Evolutionary conservation across 2,329 filamentous ascomycete genomes (phyloP), one percentile per base, ranked within the genome.

Genomic region (Saccharata proteae): DNA sequence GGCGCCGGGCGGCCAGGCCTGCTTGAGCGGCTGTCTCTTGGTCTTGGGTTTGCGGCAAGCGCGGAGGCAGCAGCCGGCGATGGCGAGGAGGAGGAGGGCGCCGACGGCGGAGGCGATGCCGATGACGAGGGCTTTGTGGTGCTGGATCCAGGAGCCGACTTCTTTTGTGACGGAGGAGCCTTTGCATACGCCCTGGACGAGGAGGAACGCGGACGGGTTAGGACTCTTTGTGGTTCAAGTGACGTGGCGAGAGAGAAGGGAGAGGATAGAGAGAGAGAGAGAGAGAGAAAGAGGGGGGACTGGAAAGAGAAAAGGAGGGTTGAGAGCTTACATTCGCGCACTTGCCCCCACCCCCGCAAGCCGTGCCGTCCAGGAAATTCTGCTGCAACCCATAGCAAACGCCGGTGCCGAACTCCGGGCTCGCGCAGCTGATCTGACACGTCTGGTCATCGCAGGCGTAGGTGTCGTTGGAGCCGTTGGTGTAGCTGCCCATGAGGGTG

Each of bases 291-390:
- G 14, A 26, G 16, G 16, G 16, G 7, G 7, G 29, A 14, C 1
- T 8, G 11, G 12, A 23, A 26, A 11, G 25, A 15, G 23, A 15
- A 26, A 15, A 14, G 16, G 7, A 7, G 29, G 12, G 2, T 8
- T 9, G 12, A 23, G 25, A 11, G 25, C 64, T 61, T 56, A 69
- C 66, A 45, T 86, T 88, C 30, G 55, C 51, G 55, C 90, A 98
- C 35, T 63, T 67, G 5, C 90, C 90, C 33, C 83, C 82, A 12
- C 79, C 80, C 31, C 74, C 69, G 51, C 90, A 98, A 2, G 71
- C 62, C 1, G 90, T 96, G 12, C 90, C 90, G 50, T 98, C 90
- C 17, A 96, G 64, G 58, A 93, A 96, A 58, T 92, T 90, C 52
- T 94, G 85, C 51, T 82, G 77, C 59, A 92, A 71, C 14, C 70